phyloP scores from a whole-genome alignment of 2,329 filamentous ascomycete genomes.

The Malbranchea zuffiana region DNA sequence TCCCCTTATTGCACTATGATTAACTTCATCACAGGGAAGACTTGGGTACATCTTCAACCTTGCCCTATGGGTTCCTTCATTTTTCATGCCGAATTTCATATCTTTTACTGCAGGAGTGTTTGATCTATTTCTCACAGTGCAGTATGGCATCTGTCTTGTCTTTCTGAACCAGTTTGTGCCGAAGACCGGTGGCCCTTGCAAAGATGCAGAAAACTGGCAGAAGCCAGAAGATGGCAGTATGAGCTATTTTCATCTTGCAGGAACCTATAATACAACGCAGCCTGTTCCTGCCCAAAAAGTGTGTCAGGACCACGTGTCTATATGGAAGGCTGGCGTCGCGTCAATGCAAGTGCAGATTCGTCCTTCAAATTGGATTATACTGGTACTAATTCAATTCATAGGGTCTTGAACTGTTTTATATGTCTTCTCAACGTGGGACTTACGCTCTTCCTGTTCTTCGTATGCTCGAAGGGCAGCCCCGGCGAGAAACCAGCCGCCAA shows the following conservation, averaged over 20 bases:
- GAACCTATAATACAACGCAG: not conserved
- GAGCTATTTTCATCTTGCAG: slow-evolving; percentile 4
- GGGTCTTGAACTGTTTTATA: too few relatives aligned
- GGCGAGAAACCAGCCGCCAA: too few relatives aligned
- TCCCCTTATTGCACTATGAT: not conserved
- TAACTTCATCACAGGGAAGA: not conserved
- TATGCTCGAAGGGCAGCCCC: too few relatives aligned
- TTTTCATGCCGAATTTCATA: not conserved
- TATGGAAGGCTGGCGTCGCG: too few relatives aligned
- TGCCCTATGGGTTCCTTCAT: slow-evolving; percentile 4
- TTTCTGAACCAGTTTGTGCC: slow-evolving; percentile 3
- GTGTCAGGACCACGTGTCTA: too few relatives aligned
- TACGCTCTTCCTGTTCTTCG: too few relatives aligned
- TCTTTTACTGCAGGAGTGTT: not conserved
- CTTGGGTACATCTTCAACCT: slow-evolving; percentile 8
- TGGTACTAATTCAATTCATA: too few relatives aligned
- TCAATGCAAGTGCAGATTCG: too few relatives aligned
- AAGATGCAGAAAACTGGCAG: slow-evolving; percentile 6
- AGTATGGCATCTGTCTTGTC: slow-evolving; percentile 2
- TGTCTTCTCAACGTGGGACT: too few relatives aligned
- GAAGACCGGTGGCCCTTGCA: not conserved
- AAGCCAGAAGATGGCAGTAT: not conserved
- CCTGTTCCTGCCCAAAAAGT: too few relatives aligned
- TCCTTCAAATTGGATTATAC: too few relatives aligned
- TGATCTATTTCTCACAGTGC: slow-evolving; percentile 3